These are phyloP conservation scores for Epichloe brachyelytri DNA, from an alignment of 2,329 filamentous ascomycete genomes.

Conservation along the genomic window DNA sequence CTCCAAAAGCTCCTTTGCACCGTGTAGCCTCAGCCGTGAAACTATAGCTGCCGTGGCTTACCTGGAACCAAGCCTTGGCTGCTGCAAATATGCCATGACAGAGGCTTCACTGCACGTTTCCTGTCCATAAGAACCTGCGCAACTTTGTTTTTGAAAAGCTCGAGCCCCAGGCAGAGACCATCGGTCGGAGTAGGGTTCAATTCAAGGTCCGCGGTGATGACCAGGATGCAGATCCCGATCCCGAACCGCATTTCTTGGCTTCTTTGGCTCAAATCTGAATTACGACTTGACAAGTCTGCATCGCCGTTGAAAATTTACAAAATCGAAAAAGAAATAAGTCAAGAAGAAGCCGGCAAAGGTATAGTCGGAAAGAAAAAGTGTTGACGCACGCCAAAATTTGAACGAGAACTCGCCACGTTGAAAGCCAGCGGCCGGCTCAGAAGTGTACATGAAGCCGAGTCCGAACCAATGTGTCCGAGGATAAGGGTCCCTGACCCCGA, in stretches of 20 bases:
- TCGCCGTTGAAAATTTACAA: not conserved
- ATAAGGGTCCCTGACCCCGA: not conserved
- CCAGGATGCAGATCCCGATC: not conserved
- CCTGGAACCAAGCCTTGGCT: not conserved
- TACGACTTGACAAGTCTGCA: not conserved
- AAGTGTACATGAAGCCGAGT: not conserved
- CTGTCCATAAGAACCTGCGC: not conserved
- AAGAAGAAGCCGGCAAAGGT: not conserved
- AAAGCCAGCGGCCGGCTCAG: not conserved
- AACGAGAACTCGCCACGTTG: not conserved
- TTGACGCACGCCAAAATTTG: not conserved
- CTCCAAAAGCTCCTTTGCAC: not conserved
- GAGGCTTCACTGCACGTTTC: not conserved
- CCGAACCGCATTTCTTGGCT: not conserved
- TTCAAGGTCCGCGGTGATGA: not conserved
- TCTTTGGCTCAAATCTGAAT: not conserved
- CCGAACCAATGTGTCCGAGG: constrained; percentile 1
- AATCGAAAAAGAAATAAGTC: not conserved
- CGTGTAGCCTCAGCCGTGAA: not conserved
- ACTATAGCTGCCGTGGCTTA: not conserved
- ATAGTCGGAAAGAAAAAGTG: not conserved
- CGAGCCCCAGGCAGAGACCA: not conserved
- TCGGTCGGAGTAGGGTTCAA: not conserved
- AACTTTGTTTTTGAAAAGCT: not conserved
- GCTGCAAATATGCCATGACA: not conserved